These are phyloP conservation scores for Amanita exitialis DNA, from an alignment of 768 basidiomycete genomes.

Conservation along the genomic window DNA sequence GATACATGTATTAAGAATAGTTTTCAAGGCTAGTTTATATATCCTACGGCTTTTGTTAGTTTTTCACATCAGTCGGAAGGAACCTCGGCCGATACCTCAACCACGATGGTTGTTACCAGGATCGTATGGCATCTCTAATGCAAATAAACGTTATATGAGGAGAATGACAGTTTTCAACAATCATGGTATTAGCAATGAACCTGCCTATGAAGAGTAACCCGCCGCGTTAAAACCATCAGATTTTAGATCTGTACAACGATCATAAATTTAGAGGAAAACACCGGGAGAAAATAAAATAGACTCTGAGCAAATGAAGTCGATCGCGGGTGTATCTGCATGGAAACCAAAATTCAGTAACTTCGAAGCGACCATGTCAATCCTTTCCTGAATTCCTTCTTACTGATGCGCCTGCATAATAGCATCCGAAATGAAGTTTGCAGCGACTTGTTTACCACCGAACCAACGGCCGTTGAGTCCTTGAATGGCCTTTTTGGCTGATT, in stretches of 20 bases:
- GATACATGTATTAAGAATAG: constrained; percentile 33
- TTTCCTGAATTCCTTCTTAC: constrained; percentile 24
- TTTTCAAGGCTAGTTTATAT: background rate
- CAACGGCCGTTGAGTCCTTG: constrained; percentile 92
- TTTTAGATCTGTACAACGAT: constrained; percentile 20
- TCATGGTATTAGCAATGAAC: constrained; percentile 17
- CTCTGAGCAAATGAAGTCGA: constrained; percentile 23
- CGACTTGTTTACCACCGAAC: constrained; percentile 90
- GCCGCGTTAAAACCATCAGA: constrained; percentile 5
- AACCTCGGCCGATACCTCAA: constrained; percentile 17
- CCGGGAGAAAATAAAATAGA: constrained; percentile 19
- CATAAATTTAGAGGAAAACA: constrained; percentile 17
- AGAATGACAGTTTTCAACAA: constrained; percentile 20
- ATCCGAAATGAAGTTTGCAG: constrained; percentile 84
- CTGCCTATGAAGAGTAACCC: constrained; percentile 23
- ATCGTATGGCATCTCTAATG: constrained; percentile 14
- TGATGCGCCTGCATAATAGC: constrained; percentile 91
- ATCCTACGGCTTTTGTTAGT: constrained; percentile 5
- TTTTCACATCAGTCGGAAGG: constrained; percentile 2
- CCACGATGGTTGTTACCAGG: constrained; percentile 2
- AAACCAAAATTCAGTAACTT: constrained; percentile 24
- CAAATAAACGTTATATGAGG: constrained; percentile 23
- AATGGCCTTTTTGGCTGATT: constrained; percentile 74
- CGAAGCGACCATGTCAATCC: constrained; percentile 7
- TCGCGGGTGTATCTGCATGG: constrained; percentile 18